phyloP scores from a whole-genome alignment of 495 filamentous ascomycete species.

The Coniosporium apollinis region DNA sequence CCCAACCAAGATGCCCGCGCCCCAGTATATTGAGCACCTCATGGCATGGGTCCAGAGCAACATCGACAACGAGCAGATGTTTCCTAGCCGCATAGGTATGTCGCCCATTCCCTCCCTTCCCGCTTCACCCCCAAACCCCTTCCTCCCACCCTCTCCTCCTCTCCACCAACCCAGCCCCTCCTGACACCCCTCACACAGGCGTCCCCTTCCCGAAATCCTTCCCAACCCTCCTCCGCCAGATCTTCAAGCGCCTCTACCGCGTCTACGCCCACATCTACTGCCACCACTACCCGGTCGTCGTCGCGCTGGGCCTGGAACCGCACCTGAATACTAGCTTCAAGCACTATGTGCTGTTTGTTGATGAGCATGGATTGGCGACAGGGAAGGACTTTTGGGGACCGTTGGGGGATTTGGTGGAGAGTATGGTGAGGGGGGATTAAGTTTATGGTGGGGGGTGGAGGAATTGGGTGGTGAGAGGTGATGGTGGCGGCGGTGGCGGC shows the following conservation, averaged over 20 bases:
- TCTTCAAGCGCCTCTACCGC: slow-evolving; percentile 96
- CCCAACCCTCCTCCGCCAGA: slow-evolving; percentile 66
- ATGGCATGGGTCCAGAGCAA: slow-evolving; percentile 94
- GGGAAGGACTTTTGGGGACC: slow-evolving; percentile 97
- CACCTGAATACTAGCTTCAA: slow-evolving; percentile 99
- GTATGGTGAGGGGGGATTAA: slow-evolving; percentile 87
- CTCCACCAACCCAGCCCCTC: too few species aligned
- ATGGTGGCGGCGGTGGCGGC: too few species aligned
- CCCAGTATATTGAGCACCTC: slow-evolving; percentile 90
- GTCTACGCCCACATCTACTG: slow-evolving; percentile 99
- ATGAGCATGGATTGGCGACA: slow-evolving; percentile 74
- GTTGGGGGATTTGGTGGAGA: slow-evolving; percentile 90
- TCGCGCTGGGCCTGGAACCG: slow-evolving; percentile 86
- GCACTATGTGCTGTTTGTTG: slow-evolving; percentile 94
- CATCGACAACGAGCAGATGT: slow-evolving; percentile 88
- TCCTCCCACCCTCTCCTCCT: too few species aligned
- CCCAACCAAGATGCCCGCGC: slow-evolving; percentile 94
- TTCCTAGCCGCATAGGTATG: slow-evolving; percentile 78
- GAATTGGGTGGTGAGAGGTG: too few species aligned
- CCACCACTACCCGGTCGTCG: slow-evolving; percentile 94
- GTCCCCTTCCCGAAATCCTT: slow-evolving; percentile 93
- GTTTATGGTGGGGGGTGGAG: too few species aligned
- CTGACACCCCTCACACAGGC: too few species aligned
- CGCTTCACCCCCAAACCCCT: neutral
- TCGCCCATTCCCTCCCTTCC: too few species aligned